Percentiles rank a stretch among this genome's conserved stretches.
Conservation (phyloP, 768 basidiomycete species). For the Amanita molliuscula region DNA sequence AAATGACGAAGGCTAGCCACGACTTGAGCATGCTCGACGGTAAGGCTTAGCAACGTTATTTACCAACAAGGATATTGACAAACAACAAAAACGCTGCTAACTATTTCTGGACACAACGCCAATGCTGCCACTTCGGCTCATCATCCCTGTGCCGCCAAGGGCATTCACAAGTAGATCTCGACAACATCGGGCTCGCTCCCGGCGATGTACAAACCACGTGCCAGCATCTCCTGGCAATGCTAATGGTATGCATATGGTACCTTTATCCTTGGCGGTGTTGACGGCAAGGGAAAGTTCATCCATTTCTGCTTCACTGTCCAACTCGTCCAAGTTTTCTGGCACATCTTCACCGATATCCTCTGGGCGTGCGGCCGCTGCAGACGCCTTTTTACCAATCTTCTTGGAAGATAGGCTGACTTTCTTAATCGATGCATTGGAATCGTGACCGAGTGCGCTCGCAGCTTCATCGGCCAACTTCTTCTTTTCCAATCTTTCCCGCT, state of each 20-base stretch:
- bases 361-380: conserved; percentile 37
- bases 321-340: conserved; percentile 62
- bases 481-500: conserved; percentile 76
- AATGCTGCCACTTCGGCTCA: conserved; percentile 22
- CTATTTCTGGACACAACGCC: not conserved
- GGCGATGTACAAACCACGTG: conserved; percentile 73
- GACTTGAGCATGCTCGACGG: conserved; percentile 19
- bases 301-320: conserved; percentile 81
- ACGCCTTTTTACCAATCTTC: conserved; percentile 57
- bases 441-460: conserved; percentile 47
- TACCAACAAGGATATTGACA: conserved; percentile 10
- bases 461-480: conserved; percentile 63
- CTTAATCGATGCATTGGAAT: conserved; percentile 34
- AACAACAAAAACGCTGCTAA: conserved; percentile 4
- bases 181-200: conserved; percentile 55
- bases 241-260: conserved; percentile 52
- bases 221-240: conserved; percentile 67
- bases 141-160: conserved; percentile 26
- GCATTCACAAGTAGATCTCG: conserved; percentile 49
- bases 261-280: conserved; percentile 41
- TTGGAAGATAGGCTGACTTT: conserved; percentile 37
- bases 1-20: conserved; percentile 12
- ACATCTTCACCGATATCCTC: conserved; percentile 46
- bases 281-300: conserved; percentile 63
- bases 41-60: conserved; percentile 12